Conservation (phyloP, 495 filamentous ascomycete genomes). For the Xylaria bambusicola region DNA sequence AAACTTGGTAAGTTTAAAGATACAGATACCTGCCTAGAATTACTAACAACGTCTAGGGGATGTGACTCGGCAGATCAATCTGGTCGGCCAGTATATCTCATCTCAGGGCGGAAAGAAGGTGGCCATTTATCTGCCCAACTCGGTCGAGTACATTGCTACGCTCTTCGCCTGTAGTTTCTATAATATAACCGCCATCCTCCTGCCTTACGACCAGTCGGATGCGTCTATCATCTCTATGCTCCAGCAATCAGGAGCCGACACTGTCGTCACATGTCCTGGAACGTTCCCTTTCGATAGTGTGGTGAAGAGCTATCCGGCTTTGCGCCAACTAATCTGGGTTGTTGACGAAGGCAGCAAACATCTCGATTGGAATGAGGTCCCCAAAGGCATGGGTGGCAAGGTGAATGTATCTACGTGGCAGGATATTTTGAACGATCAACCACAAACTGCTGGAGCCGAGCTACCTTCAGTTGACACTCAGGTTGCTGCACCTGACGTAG, state of each 20-base stretch:
- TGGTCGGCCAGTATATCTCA: slow-evolving; percentile 74
- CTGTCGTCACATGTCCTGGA: slow-evolving; percentile 83
- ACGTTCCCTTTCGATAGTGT: slow-evolving; percentile 78
- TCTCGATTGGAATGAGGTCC: slow-evolving; percentile 85
- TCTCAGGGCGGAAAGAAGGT: slow-evolving; percentile 73
- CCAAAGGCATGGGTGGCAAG: slow-evolving; percentile 67
- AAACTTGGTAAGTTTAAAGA: slow-evolving; percentile 56
- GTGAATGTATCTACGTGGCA: slow-evolving; percentile 86
- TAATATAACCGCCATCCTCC: slow-evolving; percentile 70
- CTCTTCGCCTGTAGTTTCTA: slow-evolving; percentile 76
- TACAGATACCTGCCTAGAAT: neutral
- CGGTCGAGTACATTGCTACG: slow-evolving; percentile 75
- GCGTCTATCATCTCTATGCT: slow-evolving; percentile 69
- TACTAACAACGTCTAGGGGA: slow-evolving; percentile 48
- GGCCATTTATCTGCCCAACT: slow-evolving; percentile 91
- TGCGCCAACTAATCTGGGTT: slow-evolving; percentile 87
- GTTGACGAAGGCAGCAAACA: slow-evolving; percentile 89
- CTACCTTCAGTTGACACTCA: slow-evolving; percentile 49
- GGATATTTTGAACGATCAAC: slow-evolving; percentile 71
- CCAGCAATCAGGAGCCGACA: slow-evolving; percentile 69
- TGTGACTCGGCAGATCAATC: slow-evolving; percentile 81
- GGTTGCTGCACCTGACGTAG: slow-evolving; percentile 50
- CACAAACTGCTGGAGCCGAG: slow-evolving; percentile 44
- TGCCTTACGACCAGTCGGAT: slow-evolving; percentile 77
- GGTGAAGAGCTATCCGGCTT: slow-evolving; percentile 62